phyloP scores from a whole-genome alignment of 1,284 basidiomycete genomes.

The Austroboletus olivaceoglutinosus region DNA sequence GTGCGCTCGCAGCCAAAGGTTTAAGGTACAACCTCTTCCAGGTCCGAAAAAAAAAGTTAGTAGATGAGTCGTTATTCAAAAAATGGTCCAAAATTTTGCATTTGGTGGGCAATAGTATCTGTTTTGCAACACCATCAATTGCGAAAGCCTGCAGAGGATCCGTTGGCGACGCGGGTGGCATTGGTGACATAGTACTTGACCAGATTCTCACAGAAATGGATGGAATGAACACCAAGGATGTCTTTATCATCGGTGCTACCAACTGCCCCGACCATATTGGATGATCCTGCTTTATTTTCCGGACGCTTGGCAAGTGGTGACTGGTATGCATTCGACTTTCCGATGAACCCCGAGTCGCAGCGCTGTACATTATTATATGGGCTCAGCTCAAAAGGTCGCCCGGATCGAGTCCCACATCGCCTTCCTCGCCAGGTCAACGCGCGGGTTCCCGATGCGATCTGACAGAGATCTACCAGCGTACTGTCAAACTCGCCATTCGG shows the following conservation, averaged over 20 bases:
- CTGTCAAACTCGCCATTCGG: background rate
- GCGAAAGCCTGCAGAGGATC: slow-evolving; percentile 90
- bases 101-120: no score
- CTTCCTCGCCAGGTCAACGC: no score
- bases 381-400: slow-evolving; percentile 94
- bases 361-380: slow-evolving; percentile 85
- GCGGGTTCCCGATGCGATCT: slow-evolving; percentile 99
- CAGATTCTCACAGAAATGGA: slow-evolving; percentile 99
- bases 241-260: slow-evolving; percentile 97
- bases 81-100: no score
- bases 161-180: slow-evolving; percentile 89
- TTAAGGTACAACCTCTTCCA: no score
- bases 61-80: no score
- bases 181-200: slow-evolving; percentile 96
- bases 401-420: slow-evolving; percentile 79
- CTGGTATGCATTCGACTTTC: slow-evolving; percentile 96
- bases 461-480: slow-evolving; percentile 81
- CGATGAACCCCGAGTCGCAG: slow-evolving; percentile 89
- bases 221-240: slow-evolving; percentile 99
- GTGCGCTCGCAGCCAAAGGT: no score
- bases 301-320: slow-evolving; percentile 87
- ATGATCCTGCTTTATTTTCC: slow-evolving; percentile 95
- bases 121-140: slow-evolving; percentile 52
- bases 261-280: slow-evolving; percentile 99
- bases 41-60: no score